Evolutionary conservation across 345 rosid species (phyloP).

Genomic region (Syzygium grande): DNA sequence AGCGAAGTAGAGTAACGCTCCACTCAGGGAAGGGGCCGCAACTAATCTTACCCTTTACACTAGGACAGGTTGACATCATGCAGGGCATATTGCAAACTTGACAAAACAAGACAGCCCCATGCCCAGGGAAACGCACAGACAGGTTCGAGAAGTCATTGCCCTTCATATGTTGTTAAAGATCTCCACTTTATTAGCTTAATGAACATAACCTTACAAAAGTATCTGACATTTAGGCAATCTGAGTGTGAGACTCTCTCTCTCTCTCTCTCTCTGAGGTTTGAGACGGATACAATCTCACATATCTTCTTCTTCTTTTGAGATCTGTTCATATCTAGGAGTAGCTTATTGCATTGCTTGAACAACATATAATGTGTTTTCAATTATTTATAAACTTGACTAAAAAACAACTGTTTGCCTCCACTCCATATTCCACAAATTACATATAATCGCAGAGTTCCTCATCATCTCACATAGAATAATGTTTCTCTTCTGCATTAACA

Average conservation of each 20-base stretch:
- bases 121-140: neutral
- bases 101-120: neutral
- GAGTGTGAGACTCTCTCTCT: neutral
- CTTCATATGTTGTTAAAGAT: neutral
- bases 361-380: neutral
- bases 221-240: neutral
- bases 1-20: neutral
- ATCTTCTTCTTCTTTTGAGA: neutral
- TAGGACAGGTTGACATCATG: neutral
- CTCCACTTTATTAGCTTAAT: neutral
- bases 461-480: neutral
- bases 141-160: neutral
- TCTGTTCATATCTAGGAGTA: neutral
- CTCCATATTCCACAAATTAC: neutral
- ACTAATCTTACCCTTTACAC: neutral
- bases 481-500: neutral
- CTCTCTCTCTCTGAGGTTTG: neutral
- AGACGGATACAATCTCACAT: neutral
- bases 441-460: neutral
- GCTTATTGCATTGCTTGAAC: neutral
- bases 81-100: neutral
- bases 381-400: neutral
- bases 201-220: neutral
- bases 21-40: neutral
- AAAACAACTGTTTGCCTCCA: neutral